These are phyloP conservation scores for Lenzites betulinus DNA, from an alignment of 768 basidiomycete species.

Conservation along the genomic window DNA sequence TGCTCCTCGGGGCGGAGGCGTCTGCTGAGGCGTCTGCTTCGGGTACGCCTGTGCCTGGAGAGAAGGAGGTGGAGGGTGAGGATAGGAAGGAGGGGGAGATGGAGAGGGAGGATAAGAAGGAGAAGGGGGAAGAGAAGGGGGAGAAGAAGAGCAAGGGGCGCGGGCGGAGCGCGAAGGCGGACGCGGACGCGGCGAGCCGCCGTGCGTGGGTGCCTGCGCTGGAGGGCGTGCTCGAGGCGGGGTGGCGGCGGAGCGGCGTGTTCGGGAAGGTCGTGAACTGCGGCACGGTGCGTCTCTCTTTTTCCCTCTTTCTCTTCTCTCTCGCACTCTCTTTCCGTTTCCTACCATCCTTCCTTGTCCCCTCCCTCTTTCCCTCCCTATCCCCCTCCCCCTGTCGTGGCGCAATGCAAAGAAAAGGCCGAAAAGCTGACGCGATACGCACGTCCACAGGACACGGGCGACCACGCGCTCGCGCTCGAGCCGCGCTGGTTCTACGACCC, in stretches of 20 bases:
- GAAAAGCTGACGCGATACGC: constrained; percentile 5
- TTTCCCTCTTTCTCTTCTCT: too few relatives aligned
- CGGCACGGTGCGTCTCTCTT: constrained; percentile 46
- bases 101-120: constrained; percentile 1
- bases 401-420: not conserved
- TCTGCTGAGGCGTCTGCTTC: not conserved
- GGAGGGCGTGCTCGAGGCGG: constrained; percentile 48
- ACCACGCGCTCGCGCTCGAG: constrained; percentile 52
- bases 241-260: constrained; percentile 52
- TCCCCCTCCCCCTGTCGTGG: too few relatives aligned
- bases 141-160: constrained; percentile 31
- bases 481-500: constrained; percentile 79
- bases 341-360: too few relatives aligned
- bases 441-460: constrained; percentile 35
- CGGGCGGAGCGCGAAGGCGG: constrained; percentile 16
- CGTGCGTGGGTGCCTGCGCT: constrained; percentile 51
- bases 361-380: not conserved
- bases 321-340: not conserved
- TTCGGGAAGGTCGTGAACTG: constrained; percentile 75
- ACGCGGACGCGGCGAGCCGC: constrained; percentile 17
- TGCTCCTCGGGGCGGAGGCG: not conserved
- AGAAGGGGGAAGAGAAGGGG: constrained; percentile 3
- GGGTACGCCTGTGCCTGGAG: constrained; percentile 27
- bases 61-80: constrained; percentile 26
- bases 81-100: not conserved